These are phyloP conservation scores for Apiotrichum laibachii DNA, from an alignment of 1,284 basidiomycete genomes.

Conservation along the genomic window DNA sequence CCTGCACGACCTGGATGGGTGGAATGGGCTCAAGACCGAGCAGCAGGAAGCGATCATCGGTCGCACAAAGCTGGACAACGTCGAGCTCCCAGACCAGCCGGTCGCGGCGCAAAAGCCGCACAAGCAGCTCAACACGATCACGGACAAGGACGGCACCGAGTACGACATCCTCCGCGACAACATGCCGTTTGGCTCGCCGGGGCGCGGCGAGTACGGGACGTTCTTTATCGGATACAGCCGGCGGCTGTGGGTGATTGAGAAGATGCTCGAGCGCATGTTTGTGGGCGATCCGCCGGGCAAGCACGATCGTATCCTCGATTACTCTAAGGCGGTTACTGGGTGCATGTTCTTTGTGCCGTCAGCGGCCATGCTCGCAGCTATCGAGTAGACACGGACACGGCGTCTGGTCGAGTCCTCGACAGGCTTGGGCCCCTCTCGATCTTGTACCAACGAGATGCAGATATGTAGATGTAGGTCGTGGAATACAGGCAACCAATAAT, in stretches of 20 bases:
- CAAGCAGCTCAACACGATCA: slow-evolving; percentile 19
- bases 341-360: slow-evolving; percentile 18
- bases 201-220: slow-evolving; percentile 18
- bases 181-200: slow-evolving; percentile 22
- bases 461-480: no score
- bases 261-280: slow-evolving; percentile 24
- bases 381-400: no score
- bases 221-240: slow-evolving; percentile 22
- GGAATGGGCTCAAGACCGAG: slow-evolving; percentile 15
- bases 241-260: slow-evolving; percentile 21
- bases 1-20: slow-evolving; percentile 18
- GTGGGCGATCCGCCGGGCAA: slow-evolving; percentile 19
- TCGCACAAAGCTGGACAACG: slow-evolving; percentile 22
- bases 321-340: slow-evolving; percentile 15
- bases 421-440: no score
- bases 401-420: no score
- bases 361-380: neutral
- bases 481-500: no score
- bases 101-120: slow-evolving; percentile 18
- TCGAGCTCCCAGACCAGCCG: slow-evolving; percentile 15
- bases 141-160: slow-evolving; percentile 11
- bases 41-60: slow-evolving; percentile 18
- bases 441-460: no score
- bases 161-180: slow-evolving; percentile 26
- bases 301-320: slow-evolving; percentile 22